Conservation (phyloP, 441 rosid genomes). For the Gossypium davidsonii region DNA sequence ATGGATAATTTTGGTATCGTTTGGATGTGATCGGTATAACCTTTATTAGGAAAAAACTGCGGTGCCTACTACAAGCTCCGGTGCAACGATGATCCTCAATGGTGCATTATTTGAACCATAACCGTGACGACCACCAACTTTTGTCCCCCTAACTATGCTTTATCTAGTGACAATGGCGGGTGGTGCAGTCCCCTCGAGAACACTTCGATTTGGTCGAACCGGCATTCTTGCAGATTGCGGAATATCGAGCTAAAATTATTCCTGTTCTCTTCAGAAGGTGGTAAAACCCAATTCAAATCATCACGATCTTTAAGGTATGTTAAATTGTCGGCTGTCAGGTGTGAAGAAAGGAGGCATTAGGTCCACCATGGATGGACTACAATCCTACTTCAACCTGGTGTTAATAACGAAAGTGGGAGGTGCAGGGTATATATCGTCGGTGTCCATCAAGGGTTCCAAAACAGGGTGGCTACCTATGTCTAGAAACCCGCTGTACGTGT, state of each 20-base stretch:
- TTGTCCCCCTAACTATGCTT: slow-evolving; percentile 35
- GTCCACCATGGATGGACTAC: slow-evolving; percentile 33
- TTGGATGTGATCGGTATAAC: too few relatives aligned
- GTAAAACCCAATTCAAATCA: not conserved
- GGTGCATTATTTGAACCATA: slow-evolving; percentile 18
- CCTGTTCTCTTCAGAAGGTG: slow-evolving; percentile 33
- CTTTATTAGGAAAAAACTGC: too few relatives aligned
- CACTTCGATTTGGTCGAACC: slow-evolving; percentile 41
- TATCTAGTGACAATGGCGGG: slow-evolving; percentile 35
- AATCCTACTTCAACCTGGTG: slow-evolving; percentile 34
- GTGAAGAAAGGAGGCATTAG: slow-evolving; percentile 37
- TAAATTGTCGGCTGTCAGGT: slow-evolving; percentile 5
- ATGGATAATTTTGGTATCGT: too few relatives aligned
- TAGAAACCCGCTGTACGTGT: slow-evolving; percentile 57
- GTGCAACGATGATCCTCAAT: too few relatives aligned
- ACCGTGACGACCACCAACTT: slow-evolving; percentile 36
- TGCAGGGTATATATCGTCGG: slow-evolving; percentile 23
- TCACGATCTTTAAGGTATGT: not conserved
- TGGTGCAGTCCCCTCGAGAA: slow-evolving; percentile 38
- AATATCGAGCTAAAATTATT: slow-evolving; percentile 32
- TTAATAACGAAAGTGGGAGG: slow-evolving; percentile 33
- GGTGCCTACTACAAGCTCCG: too few relatives aligned
- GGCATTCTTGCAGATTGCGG: slow-evolving; percentile 32
- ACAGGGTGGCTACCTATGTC: slow-evolving; percentile 27
- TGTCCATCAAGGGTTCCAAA: slow-evolving; percentile 29